Evolutionary conservation across 2,329 filamentous ascomycete genomes (phyloP), one percentile per base, ranked within the genome.

Genomic region (Tolypocladium sp.): DNA sequence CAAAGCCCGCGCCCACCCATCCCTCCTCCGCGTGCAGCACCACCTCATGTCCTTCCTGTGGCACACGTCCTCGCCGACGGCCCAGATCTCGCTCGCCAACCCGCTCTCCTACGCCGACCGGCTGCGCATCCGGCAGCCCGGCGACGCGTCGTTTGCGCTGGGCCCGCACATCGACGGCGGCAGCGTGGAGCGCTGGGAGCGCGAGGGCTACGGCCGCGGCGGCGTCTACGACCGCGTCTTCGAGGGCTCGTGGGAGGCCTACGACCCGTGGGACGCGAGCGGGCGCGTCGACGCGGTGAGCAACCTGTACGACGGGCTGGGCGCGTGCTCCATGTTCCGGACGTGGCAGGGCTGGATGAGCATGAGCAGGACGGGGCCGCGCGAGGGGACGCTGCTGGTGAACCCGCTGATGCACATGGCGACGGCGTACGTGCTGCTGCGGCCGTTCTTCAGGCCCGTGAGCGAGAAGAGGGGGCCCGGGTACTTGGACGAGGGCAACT

Each of bases 261-360:
- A 91, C 68, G 90, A 97, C 67, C 84, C 91, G 0, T 97, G 88
- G 84, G 91, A 96, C 66, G 86, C 86, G 0, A 85, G 82, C 63
- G 82, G 83, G 8, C 82, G 92, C 4, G 78, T 93, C 0, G 73
- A 76, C 0, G 90, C 88, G 3, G 81, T 85, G 2, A 86, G 84
- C 61, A 88, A 96, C 71, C 75, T 92, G 40, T 94, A 97, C 70
- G 81, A 90, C 56, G 91, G 92, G 0, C 81, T 91, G 0, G 92
- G 92, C 0, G 86, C 89, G 1, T 96, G 91, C 73, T 88, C 82
- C 53, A 91, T 92, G 78, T 92, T 96, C 73, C 83, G 93, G 44
- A 89, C 91, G 81, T 93, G 90, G 71, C 92, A 97, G 74, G 92
- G 91, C 22, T 97, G 92, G 92, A 73, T 97, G 57, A 84, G 83